Base-by-base conservation (phyloP, 2,329 filamentous ascomycete genomes). In the Dryadomyces sulphureus region DNA sequence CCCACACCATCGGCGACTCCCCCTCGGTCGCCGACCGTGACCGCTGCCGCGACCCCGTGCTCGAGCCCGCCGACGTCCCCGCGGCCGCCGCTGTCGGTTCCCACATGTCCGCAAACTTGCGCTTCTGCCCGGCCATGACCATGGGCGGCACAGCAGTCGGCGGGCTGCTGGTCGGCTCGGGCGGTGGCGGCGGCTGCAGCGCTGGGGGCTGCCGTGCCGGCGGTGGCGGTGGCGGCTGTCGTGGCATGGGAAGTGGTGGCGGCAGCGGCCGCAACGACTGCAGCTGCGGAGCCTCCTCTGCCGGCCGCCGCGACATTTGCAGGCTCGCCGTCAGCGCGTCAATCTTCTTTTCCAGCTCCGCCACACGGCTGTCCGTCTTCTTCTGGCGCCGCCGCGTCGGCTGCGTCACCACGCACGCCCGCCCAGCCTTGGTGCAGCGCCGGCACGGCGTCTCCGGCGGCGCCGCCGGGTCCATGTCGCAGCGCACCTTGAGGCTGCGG, bases 281-380 rank as follows among this genome's bases (percentile, higher is more conserved):
- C 7, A 5, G 7, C 11, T 6, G 16, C 9, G 4, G 19, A 20
- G 24, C 38, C 16, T 20, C 36, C 16, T 2, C 11, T 40, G 22
- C 11, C 20, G 14, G n/a, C n/a, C 45, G 41, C 22, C 58, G 57
- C 45, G 58, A 63, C 2, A 83, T 77, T 40, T 86, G 80, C 52
- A 94, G 60, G 32, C 79, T 87, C 7, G 86, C 84, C 7, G 85
- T 94, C 59, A 94, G 61, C 8, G 83, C 84, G 66, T 94, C 87
- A 52, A 94, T 90, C 67, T 93, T 93, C 69, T 82, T 87, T 68
- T 94, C 88, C 44, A 95, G 70, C 66, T 94, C 88, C 8, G 87
- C 83, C 12, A 95, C 88, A 44, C 87, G 74, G 53, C 79, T 90
- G 60, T 94, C 89, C 45, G 85, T 88, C 69, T 94, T 94, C 69